Base-by-base conservation (phyloP, 495 filamentous ascomycete genomes). In the Peziza echinospora region DNA sequence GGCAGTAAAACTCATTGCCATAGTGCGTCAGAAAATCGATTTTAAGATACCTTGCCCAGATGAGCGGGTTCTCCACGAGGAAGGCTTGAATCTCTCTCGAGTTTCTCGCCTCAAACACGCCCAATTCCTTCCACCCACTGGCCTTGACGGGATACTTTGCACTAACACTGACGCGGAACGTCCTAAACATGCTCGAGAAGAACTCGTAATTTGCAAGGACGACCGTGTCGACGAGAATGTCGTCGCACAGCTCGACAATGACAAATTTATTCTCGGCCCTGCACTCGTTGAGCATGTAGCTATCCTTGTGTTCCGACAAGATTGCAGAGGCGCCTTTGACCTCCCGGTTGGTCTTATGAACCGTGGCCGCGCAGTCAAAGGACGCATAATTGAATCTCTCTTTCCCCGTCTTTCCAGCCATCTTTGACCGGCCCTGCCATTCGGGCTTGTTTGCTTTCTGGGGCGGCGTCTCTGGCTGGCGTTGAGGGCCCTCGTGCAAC, bases 371-470 rank as follows among this genome's bases (percentile, higher is more conserved):
- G 49, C 87, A 92, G 58, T 96, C 89, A 58, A 94, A 93, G 2
- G 85, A 93, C 21, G 89, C 83, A 64, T 91, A 97, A 45, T 93
- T 94, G 63, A 91, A 93, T 28, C 89, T 75, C 61, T 96, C 89
- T 63, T 84, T 84, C 64, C 78, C 93, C 0, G 89, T 97, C 54
- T 78, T 93, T 4, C 91, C 89, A 11, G 89, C 89, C 64, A 94
- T 86, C 55, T 86, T 92, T 45, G 78, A 79, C 26, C 84, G 71
- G 13, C 19, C 13, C 21, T 58, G 61, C 21, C 65, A 65, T 42
- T 64, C 61, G 19, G 59, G 54, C 1, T 59, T 60, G 26, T 56
- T 59, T 19, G 62, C 57, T 1, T 60, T 51, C 16, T 58, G 48
- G 22, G 41, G 16, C 41, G 16, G 41, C 2, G 11, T 21, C 41